These are phyloP conservation scores for Thozetella sp. DNA, from an alignment of 495 filamentous ascomycete species.

Conservation along the genomic window DNA sequence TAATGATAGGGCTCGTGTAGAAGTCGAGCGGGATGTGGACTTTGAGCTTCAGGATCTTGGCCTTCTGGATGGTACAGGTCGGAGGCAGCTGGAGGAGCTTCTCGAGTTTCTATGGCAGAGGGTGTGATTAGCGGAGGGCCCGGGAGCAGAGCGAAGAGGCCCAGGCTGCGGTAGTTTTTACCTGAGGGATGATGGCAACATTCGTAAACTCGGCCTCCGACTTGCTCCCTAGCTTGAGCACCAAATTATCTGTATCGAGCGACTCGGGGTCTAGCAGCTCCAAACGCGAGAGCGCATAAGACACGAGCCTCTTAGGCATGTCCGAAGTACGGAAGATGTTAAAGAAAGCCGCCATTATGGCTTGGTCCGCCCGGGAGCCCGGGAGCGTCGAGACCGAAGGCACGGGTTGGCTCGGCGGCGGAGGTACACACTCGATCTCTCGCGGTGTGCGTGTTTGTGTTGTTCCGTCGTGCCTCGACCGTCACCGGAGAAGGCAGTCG, in stretches of 20 bases:
- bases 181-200: constrained; percentile 75
- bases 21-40: constrained; percentile 82
- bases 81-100: constrained; percentile 71
- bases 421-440: too few relatives aligned
- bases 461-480: too few relatives aligned
- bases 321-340: constrained; percentile 63
- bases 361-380: background rate
- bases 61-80: constrained; percentile 67
- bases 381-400: background rate
- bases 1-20: constrained; percentile 73
- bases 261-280: constrained; percentile 82
- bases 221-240: constrained; percentile 74
- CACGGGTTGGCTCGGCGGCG: background rate
- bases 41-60: constrained; percentile 68
- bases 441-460: too few relatives aligned
- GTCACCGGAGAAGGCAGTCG: too few relatives aligned
- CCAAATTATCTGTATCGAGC: constrained; percentile 76
- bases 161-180: too few relatives aligned
- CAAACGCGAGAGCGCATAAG: constrained; percentile 76
- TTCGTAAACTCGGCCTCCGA: constrained; percentile 80
- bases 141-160: constrained; percentile 4
- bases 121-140: background rate
- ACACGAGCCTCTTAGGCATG: constrained; percentile 80
- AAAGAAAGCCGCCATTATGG: constrained; percentile 61
- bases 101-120: constrained; percentile 66